phyloP scores from a whole-genome alignment of 1,284 basidiomycete species.

The Ceratobasidium sp. region DNA sequence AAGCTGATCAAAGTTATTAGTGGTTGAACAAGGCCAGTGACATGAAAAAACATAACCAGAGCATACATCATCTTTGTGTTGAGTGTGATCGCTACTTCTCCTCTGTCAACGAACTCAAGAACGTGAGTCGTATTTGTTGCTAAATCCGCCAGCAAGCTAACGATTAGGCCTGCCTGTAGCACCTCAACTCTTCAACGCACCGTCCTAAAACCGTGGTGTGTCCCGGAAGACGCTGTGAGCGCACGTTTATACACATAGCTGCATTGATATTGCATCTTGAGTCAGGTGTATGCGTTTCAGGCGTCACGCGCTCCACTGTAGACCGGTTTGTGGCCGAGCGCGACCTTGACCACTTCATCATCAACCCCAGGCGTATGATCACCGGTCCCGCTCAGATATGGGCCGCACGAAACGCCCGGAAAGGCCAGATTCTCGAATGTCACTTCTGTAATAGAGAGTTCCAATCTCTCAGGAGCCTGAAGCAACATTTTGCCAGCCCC shows the following conservation, averaged over 20 bases:
- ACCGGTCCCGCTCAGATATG: constrained; percentile 20
- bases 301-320: constrained; percentile 1
- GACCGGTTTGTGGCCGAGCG: neutral
- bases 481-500: constrained; percentile 64
- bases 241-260: neutral
- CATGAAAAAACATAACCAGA: neutral
- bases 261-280: constrained; percentile 29
- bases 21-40: constrained; percentile 4
- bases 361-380: constrained; percentile 23
- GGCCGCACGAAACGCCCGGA: constrained; percentile 61
- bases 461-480: constrained; percentile 57
- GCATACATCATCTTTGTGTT: constrained; percentile 22
- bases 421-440: constrained; percentile 63
- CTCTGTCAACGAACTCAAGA: constrained; percentile 2
- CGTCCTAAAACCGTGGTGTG: constrained; percentile 8
- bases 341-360: constrained; percentile 2
- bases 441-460: constrained; percentile 62
- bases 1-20: neutral
- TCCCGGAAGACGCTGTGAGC: constrained; percentile 8
- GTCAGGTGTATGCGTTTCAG: constrained; percentile 8
- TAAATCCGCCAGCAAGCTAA: neutral
- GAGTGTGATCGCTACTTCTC: constrained; percentile 16
- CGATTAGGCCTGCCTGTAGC: neutral
- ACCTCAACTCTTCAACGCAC: constrained; percentile 25
- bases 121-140: neutral